These are phyloP conservation scores for Termitomyces titanicus DNA, from an alignment of 768 basidiomycete genomes.

Conservation along the genomic window DNA sequence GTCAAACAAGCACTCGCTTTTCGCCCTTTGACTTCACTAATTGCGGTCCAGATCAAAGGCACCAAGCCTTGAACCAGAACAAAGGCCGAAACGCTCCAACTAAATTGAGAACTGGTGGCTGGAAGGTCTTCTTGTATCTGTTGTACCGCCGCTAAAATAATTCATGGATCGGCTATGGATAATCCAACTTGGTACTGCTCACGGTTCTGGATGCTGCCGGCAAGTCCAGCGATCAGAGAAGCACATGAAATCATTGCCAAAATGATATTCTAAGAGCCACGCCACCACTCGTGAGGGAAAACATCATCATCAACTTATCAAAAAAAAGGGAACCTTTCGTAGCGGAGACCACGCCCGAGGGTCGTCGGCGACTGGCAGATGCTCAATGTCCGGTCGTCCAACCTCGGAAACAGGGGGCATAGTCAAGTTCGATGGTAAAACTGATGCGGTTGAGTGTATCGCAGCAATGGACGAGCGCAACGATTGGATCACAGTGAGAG, in stretches of 20 bases:
- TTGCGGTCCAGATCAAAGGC: conserved; percentile 65
- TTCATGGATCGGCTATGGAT: neutral
- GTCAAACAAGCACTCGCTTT: conserved; percentile 39
- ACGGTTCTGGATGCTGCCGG: conserved; percentile 65
- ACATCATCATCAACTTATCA: neutral
- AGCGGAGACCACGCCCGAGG: conserved; percentile 54
- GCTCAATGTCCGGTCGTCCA: conserved; percentile 44
- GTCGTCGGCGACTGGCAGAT: conserved; percentile 54
- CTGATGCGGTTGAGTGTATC: neutral
- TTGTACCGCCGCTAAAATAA: conserved; percentile 52
- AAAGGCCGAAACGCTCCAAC: conserved; percentile 67
- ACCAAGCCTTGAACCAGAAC: conserved; percentile 67
- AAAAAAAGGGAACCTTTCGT: conserved; percentile 42
- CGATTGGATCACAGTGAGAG: conserved; percentile 3
- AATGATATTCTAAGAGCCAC: conserved; percentile 33
- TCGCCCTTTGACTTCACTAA: conserved; percentile 74
- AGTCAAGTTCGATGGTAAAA: neutral
- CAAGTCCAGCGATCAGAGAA: conserved; percentile 55
- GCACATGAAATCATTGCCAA: conserved; percentile 48
- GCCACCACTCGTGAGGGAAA: neutral
- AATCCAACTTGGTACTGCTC: conserved; percentile 14
- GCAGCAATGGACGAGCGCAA: conserved; percentile 8
- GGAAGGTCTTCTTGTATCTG: conserved; percentile 57
- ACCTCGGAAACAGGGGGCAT: neutral
- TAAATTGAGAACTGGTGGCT: conserved; percentile 59